phyloP scores from a whole-genome alignment of 371 early-diverging fungal species.

The Vairimorpha ceranae region DNA sequence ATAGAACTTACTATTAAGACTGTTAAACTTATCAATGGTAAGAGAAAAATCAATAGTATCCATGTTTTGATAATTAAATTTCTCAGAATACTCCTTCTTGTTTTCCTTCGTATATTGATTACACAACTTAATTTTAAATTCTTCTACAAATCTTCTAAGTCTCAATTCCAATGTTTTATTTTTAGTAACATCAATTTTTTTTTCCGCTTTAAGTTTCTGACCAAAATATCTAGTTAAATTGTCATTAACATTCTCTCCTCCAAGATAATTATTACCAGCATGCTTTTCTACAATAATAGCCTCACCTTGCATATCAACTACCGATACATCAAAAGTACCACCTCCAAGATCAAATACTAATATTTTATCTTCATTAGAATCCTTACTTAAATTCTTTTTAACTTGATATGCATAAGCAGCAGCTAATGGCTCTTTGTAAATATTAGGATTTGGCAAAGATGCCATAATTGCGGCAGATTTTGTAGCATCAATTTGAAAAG shows the following conservation, averaged over 20 bases:
- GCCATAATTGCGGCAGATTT: conserved; percentile 60
- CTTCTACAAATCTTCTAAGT: conserved; percentile 52
- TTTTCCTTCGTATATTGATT: conserved; percentile 38
- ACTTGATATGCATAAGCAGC: conserved; percentile 88
- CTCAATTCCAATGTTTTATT: conserved; percentile 65
- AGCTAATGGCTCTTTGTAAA: conserved; percentile 76
- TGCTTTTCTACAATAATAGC: conserved; percentile 58
- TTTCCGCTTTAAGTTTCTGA: conserved; percentile 40
- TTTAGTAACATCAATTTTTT: conserved; percentile 29
- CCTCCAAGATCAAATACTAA: conserved; percentile 64
- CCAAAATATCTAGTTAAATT: conserved; percentile 56
- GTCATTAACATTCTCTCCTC: conserved; percentile 64
- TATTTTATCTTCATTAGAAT: conserved; percentile 67
- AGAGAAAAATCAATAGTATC: conserved; percentile 68
- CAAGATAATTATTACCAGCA: conserved; percentile 64
- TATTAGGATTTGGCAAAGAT: conserved; percentile 41
- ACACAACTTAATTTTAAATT: conserved; percentile 44
- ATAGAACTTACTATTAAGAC: conserved; percentile 84
- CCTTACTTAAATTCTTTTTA: conserved; percentile 66
- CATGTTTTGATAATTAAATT: conserved; percentile 41
- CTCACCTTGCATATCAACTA: conserved; percentile 56
- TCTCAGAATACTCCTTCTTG: conserved; percentile 7
- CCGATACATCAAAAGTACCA: conserved; percentile 64
- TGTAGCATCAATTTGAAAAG: conserved; percentile 62
- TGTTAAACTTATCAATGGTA: conserved; percentile 90